Evolutionary conservation across 768 basidiomycete genomes (phyloP).

Genomic region (Calvatia gigantea): DNA sequence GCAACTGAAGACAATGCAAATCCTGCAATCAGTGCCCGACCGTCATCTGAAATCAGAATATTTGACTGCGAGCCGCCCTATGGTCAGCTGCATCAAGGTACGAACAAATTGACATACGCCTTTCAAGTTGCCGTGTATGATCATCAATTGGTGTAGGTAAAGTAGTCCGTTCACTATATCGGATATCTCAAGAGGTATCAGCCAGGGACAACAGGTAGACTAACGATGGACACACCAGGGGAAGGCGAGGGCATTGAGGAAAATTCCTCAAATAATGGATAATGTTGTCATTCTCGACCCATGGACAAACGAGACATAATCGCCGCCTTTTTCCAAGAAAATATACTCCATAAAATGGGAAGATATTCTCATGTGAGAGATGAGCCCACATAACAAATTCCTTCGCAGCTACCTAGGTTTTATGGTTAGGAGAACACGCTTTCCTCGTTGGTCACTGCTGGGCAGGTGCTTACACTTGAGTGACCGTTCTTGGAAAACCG

Average conservation of each 20-base stretch:
- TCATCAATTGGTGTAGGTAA: neutral
- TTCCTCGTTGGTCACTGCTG: neutral
- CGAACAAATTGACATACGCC: neutral
- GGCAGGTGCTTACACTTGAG: neutral
- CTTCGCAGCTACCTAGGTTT: neutral
- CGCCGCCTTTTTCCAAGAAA: neutral
- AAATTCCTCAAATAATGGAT: neutral
- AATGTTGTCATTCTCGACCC: neutral
- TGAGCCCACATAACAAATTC: neutral
- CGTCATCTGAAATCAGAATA: neutral
- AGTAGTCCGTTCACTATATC: neutral
- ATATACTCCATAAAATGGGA: neutral
- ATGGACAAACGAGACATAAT: neutral
- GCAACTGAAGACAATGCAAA: neutral
- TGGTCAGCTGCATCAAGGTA: neutral
- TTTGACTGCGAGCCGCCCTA: neutral
- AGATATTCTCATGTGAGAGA: neutral
- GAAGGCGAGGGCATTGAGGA: constrained; percentile 10
- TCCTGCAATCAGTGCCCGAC: neutral
- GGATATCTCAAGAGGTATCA: neutral
- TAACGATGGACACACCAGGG: constrained; percentile 10
- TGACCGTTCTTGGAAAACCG: neutral
- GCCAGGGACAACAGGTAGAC: too few species aligned
- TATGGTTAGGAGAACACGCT: neutral
- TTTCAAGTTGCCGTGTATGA: constrained; percentile 5